phyloP scores from a whole-genome alignment of 2,329 filamentous ascomycete genomes.

The Trichoderma endophyticum region DNA sequence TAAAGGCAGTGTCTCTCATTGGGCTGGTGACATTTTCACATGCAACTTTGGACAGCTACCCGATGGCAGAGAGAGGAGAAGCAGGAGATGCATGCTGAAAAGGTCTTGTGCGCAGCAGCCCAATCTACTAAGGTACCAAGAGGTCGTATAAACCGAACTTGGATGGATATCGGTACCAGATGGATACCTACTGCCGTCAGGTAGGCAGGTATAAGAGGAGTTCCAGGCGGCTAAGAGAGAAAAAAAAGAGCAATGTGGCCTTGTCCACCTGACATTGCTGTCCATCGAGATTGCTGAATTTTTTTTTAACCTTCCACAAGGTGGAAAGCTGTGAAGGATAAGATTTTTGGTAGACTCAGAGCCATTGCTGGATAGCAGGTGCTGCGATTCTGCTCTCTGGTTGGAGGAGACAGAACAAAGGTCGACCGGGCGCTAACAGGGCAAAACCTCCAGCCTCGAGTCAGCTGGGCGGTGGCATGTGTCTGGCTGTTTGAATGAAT shows the following conservation, averaged over 20 bases:
- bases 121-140: background rate
- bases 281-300: background rate
- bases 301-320: background rate
- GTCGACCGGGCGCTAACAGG: background rate
- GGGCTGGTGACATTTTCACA: background rate
- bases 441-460: background rate
- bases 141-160: background rate
- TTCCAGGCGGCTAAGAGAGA: background rate
- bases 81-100: background rate
- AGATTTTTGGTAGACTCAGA: background rate
- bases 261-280: background rate
- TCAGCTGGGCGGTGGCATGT: slow-evolving; percentile 1
- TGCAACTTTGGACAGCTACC: background rate
- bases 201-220: background rate
- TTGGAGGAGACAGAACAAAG: background rate
- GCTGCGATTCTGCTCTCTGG: slow-evolving; percentile 2
- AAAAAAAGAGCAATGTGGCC: background rate
- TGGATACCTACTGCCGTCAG: background rate
- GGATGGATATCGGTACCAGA: background rate
- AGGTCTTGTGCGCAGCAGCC: background rate
- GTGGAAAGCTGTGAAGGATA: background rate
- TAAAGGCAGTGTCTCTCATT: background rate
- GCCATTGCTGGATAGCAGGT: slow-evolving; percentile 10
- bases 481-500: background rate
- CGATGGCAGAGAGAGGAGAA: background rate